phyloP scores from a whole-genome alignment of 768 basidiomycete species.

The Coprinopsis sp. region DNA sequence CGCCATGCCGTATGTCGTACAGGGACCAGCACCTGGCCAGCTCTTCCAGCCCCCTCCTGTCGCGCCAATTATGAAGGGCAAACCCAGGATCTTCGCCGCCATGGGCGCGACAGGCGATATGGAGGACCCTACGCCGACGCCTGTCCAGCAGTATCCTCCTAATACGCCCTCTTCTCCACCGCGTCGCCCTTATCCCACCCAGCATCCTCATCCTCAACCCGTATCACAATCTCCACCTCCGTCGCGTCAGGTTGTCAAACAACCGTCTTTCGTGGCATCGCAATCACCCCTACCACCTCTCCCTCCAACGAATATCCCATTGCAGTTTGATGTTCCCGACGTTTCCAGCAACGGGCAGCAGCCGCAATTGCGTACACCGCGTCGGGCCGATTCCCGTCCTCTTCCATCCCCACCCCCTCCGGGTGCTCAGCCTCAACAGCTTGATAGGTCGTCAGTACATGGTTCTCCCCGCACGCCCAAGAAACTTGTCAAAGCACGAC shows the following conservation, averaged over 20 bases:
- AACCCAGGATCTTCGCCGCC: conserved; percentile 62
- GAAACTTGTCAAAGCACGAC: conserved; percentile 27
- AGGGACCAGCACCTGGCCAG: background rate
- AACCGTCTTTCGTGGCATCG: conserved; percentile 1
- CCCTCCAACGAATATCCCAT: too few relatives aligned
- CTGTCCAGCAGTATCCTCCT: background rate
- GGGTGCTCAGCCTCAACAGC: background rate
- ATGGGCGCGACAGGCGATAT: conserved; percentile 31
- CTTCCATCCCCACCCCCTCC: conserved; percentile 4
- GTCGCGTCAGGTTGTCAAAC: conserved; percentile 7
- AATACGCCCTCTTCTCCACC: conserved; percentile 6
- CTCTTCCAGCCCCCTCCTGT: background rate
- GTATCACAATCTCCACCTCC: conserved; percentile 8
- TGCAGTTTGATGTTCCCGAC: too few relatives aligned
- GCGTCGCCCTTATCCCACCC: background rate
- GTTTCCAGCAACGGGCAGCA: conserved; percentile 1
- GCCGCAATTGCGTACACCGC: conserved; percentile 10
- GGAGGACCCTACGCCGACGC: conserved; percentile 2
- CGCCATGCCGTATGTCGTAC: conserved; percentile 6
- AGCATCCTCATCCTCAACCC: background rate
- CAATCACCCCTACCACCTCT: conserved; percentile 11
- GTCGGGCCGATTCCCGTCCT: conserved; percentile 6
- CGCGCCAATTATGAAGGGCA: conserved; percentile 30
- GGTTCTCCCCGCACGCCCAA: conserved; percentile 1
- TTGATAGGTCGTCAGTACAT: background rate